Evolutionary conservation across 2,329 filamentous ascomycete genomes (phyloP), one percentile per base, ranked within the genome.

Genomic region (Fusarium luffae): DNA sequence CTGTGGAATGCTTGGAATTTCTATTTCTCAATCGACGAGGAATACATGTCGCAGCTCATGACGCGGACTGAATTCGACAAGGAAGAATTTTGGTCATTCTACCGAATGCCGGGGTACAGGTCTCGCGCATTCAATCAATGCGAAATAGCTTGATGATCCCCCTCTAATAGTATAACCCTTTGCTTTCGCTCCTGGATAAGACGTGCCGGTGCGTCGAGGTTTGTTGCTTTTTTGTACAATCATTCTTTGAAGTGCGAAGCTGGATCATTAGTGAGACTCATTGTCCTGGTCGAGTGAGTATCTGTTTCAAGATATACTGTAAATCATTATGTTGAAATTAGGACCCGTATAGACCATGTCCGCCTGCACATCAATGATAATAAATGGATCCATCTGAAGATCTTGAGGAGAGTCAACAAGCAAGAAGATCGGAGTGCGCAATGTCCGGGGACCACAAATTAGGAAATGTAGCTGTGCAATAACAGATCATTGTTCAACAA

Each of bases 1-100:
- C 57, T 46, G 52, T 65, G 71, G 73, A 75, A 75, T 75, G 73
- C 54, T 63, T 37, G 37, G 40, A 52, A 75, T 72, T 75, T 71
- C 66, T 59, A 49, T 64, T 50, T 27, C 32, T 58, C 46, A 40
- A 61, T 62, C 51, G 48, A 62, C 55, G 52, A 51, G 47, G 41
- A 54, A 61, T 50, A 54, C 56, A 54, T 67, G 54, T 68, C 54
- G 55, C 49, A 66, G 52, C 62, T 58, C 62, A 62, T 55, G 51
- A 63, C 63, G 66, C 48, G 46, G 46, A 27, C 50, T 50, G 42
- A 43, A 58, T 55, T 70, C 73, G 59, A 59, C 52, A 61, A 60
- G 52, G 62, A 63, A 66, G 73, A 49, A 64, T 56, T 56, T 55
- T 37, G 40, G 44, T 47, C 44, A 27, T 41, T 41, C 34, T 21